Percentiles rank a stretch among this genome's conserved stretches.
phyloP scores from a whole-genome alignment of 2,329 filamentous ascomycete species.

The Lecanicillium sp. region DNA sequence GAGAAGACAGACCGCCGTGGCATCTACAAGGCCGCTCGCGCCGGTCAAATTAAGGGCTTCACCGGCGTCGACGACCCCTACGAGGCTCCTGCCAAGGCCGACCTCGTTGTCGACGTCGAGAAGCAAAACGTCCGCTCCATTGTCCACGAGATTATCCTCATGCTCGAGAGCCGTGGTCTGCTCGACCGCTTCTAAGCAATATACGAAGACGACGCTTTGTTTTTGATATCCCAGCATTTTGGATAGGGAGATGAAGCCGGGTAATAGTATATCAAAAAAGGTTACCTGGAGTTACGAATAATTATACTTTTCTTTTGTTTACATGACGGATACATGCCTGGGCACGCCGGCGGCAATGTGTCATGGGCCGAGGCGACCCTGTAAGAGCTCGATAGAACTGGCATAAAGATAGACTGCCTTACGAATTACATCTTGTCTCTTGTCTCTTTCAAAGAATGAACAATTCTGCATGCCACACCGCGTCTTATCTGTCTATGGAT shows the following conservation, averaged over 20 bases:
- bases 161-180: constrained; percentile 84
- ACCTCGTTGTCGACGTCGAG: constrained; percentile 78
- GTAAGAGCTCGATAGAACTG: neutral
- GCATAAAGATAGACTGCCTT: constrained; percentile 4
- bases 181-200: constrained; percentile 59
- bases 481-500: too few species aligned
- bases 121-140: constrained; percentile 86
- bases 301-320: constrained; percentile 4
- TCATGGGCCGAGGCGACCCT: neutral
- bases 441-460: too few species aligned
- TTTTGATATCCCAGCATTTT: neutral
- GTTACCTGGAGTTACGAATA: constrained; percentile 1
- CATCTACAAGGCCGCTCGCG: constrained; percentile 76
- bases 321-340: neutral
- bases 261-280: neutral
- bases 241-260: too few species aligned
- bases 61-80: constrained; percentile 98
- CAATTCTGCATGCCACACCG: too few species aligned
- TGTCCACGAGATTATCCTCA: constrained; percentile 91
- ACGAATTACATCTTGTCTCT: too few species aligned
- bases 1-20: constrained; percentile 94
- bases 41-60: constrained; percentile 94
- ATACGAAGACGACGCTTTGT: neutral
- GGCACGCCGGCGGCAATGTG: too few species aligned
- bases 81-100: constrained; percentile 72